Conservation (phyloP, 2,329 filamentous ascomycete genomes). For the Lasiodiplodia theobromae region DNA sequence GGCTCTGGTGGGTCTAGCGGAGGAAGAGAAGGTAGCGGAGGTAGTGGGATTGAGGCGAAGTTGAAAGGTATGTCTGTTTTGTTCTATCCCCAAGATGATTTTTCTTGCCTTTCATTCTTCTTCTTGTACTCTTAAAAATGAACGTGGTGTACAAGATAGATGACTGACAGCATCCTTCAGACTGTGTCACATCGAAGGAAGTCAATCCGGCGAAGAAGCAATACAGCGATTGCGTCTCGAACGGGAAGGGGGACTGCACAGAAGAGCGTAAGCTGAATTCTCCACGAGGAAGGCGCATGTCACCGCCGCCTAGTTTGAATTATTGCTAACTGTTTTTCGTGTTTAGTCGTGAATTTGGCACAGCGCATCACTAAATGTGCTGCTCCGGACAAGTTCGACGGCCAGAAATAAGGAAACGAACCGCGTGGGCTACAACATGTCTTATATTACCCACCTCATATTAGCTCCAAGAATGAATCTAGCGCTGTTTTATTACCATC, state of each 20-base stretch:
- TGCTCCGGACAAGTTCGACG: not conserved
- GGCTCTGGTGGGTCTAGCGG: not conserved
- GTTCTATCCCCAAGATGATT: not conserved
- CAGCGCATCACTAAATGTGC: not conserved
- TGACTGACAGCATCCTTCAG: not conserved
- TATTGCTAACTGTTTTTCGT: not conserved
- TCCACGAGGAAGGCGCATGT: not conserved
- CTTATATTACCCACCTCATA: not conserved
- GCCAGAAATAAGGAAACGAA: not conserved
- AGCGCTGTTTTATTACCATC: not conserved
- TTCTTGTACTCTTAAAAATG: too few species aligned
- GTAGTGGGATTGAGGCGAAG: not conserved
- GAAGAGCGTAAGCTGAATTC: not conserved
- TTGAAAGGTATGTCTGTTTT: not conserved
- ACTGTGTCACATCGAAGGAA: not conserved
- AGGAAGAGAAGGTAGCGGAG: not conserved
- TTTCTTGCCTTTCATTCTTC: too few species aligned
- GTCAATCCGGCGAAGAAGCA: not conserved
- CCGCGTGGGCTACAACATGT: not conserved
- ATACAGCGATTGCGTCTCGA: not conserved
- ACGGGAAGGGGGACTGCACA: conserved; percentile 11
- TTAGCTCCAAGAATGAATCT: not conserved
- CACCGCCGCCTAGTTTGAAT: too few species aligned
- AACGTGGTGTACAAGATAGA: not conserved
- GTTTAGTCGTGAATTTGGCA: not conserved